These are phyloP conservation scores for Penicillium goetzii DNA, from an alignment of 495 filamentous ascomycete species.

Conservation along the genomic window DNA sequence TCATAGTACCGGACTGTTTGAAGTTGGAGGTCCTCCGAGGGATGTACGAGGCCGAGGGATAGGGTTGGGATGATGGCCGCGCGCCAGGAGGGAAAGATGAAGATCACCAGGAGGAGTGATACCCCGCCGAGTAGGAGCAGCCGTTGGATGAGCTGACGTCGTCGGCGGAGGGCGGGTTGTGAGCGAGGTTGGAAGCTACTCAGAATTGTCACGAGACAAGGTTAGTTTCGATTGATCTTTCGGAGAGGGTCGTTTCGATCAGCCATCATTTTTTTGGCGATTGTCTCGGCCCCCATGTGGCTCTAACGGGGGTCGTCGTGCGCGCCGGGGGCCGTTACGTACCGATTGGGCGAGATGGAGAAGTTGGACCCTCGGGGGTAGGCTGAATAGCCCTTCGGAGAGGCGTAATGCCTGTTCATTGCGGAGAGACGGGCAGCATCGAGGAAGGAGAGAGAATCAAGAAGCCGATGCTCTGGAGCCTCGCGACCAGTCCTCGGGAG, in stretches of 20 bases:
- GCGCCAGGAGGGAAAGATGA: constrained; percentile 69
- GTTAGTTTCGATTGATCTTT: constrained; percentile 16
- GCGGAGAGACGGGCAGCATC: constrained; percentile 33
- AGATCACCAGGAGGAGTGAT: constrained; percentile 66
- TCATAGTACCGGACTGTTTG: constrained; percentile 98
- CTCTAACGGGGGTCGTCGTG: constrained; percentile 1
- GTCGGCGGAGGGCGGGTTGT: constrained; percentile 71
- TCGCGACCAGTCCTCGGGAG: constrained; percentile 6
- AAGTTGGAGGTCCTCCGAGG: constrained; percentile 72
- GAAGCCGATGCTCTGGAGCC: background rate
- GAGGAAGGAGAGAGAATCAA: constrained; percentile 22
- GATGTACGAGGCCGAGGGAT: constrained; percentile 72
- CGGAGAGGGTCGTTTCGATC: constrained; percentile 13
- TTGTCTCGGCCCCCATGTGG: background rate
- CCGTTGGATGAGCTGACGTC: constrained; percentile 73
- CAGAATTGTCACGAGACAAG: background rate
- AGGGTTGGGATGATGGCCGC: constrained; percentile 63
- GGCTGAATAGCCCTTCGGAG: constrained; percentile 74
- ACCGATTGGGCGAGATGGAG: constrained; percentile 91
- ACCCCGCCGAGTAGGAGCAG: constrained; percentile 56
- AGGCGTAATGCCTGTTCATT: constrained; percentile 68
- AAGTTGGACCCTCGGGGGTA: constrained; percentile 66
- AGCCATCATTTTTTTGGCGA: constrained; percentile 10
- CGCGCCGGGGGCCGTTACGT: constrained; percentile 30
- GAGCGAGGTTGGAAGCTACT: constrained; percentile 86